Base-by-base conservation (phyloP, 345 rosid species). In the Dipteronia dyeriana region DNA sequence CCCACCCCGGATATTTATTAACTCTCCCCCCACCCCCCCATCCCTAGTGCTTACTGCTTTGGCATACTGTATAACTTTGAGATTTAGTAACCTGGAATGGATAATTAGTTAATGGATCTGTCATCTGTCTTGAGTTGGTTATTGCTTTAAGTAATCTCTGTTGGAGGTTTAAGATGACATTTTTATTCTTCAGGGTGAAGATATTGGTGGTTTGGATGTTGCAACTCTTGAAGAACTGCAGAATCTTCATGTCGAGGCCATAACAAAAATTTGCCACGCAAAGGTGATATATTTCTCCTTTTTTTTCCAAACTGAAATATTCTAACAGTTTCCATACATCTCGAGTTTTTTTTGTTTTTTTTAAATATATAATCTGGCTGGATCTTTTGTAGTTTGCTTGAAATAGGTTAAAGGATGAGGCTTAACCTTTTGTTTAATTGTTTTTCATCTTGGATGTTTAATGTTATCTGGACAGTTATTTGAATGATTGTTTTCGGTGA, bases 181-280 rank as follows among this genome's bases (percentile, higher is more conserved):
- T 10, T 67, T 25, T 56, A 56, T 75, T 26, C 9, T 71, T 66
- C 78, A 90, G 94, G 88, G 91, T 67, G 94, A 90, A 78, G 86
- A 86, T 81, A 77, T 90, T 71, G 68, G 75, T 56, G 82, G 80
- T 75, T 75, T 88, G 79, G 89, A 85, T 71, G 83, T 78, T 7
- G 70, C 49, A 9, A 67, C 84, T 34, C 93, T 90, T 13, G 93
- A 88, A 75, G 88, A 88, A 75, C 85, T 87, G 74, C 88, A 87
- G 78, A 83, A 84, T 81, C 81, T 86, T 84, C 94, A 86, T 71
- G 87, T 88, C 61, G 90, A 87, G 69, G 90, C 84, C 34, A 79
- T 87, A 78, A 85, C 92, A 9, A 87, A 84, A 78, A 87, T 86
- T 68, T 86, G 87, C 82, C 86, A 79, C 63, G 85, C 87, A n/a